Conservation (phyloP, 2,329 filamentous ascomycete genomes). For the Zymoseptoria crescenta region DNA sequence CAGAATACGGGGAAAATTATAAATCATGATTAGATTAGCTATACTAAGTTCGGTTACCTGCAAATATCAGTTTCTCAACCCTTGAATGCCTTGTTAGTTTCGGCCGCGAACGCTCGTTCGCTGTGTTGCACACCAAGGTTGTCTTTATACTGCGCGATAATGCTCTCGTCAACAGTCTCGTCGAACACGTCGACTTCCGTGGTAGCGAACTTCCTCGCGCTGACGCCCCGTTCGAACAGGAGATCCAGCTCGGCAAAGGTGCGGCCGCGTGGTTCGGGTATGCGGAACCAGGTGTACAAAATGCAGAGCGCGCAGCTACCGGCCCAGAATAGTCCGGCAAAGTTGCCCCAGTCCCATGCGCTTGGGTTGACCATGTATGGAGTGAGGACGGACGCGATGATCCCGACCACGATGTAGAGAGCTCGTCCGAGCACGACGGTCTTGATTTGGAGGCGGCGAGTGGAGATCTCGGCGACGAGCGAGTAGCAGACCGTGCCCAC, state of each 20-base stretch:
- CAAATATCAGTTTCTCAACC: background rate
- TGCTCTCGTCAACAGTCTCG: constrained; percentile 29
- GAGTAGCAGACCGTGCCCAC: constrained; percentile 89
- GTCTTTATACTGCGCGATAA: constrained; percentile 17
- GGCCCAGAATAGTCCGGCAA: constrained; percentile 74
- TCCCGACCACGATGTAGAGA: constrained; percentile 68
- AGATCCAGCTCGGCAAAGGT: constrained; percentile 82
- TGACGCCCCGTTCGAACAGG: constrained; percentile 66
- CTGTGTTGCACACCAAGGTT: constrained; percentile 1
- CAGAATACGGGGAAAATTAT: background rate
- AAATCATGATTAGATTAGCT: background rate
- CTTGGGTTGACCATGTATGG: constrained; percentile 89
- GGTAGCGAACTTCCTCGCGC: constrained; percentile 63
- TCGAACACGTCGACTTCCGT: constrained; percentile 51
- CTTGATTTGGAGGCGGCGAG: constrained; percentile 78
- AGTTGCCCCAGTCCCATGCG: constrained; percentile 84
- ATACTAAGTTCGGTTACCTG: background rate
- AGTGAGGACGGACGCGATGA: constrained; percentile 72
- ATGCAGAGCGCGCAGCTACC: constrained; percentile 74
- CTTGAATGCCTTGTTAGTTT: background rate
- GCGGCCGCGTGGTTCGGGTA: constrained; percentile 72
- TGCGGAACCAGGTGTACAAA: constrained; percentile 70
- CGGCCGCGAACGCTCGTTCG: background rate
- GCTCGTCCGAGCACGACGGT: constrained; percentile 81
- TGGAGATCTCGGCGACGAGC: constrained; percentile 75